Percentiles rank a stretch among this genome's conserved stretches.
phyloP scores from a whole-genome alignment of 1,139 yeast genomes.

The Geotrichum candidum region DNA sequence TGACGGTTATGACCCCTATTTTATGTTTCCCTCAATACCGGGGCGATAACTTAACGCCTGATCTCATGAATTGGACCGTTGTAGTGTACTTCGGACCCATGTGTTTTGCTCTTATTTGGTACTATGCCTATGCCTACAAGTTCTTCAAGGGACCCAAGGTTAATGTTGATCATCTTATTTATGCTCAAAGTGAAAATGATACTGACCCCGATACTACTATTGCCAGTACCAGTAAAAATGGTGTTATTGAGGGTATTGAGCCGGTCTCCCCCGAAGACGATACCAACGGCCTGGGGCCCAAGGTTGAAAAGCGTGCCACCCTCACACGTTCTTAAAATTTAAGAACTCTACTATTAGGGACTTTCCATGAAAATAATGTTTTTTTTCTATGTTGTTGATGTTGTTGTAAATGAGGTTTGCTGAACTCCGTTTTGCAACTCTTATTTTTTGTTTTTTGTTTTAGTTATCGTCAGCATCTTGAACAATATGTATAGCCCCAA shows the following conservation, averaged over 20 bases:
- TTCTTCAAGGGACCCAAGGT: slow-evolving; percentile 67
- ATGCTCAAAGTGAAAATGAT: slow-evolving; percentile 30
- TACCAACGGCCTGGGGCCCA: neutral
- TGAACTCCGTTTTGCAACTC: too few species aligned
- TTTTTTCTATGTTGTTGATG: too few species aligned
- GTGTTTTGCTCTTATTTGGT: slow-evolving; percentile 50
- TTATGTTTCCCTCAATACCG: slow-evolving; percentile 55
- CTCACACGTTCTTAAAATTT: neutral
- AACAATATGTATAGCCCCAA: too few species aligned
- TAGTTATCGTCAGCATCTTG: too few species aligned
- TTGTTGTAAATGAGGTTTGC: too few species aligned
- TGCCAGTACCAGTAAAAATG: neutral
- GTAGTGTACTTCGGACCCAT: slow-evolving; percentile 64
- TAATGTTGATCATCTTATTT: slow-evolving; percentile 41
- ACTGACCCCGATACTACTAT: neutral
- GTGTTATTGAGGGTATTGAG: slow-evolving; percentile 16
- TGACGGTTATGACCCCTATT: slow-evolving; percentile 58
- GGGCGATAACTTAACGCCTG: slow-evolving; percentile 45
- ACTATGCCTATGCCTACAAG: slow-evolving; percentile 51
- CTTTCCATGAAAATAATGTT: too few species aligned
- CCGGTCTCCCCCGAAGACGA: neutral
- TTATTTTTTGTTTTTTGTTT: too few species aligned
- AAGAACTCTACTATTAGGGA: too few species aligned
- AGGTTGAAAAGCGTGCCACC: slow-evolving; percentile 1
- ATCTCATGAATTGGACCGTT: slow-evolving; percentile 64